These are phyloP conservation scores for Phytophthora hybrid DNA, from an alignment of 352 stramenopile species.

Conservation along the genomic window DNA sequence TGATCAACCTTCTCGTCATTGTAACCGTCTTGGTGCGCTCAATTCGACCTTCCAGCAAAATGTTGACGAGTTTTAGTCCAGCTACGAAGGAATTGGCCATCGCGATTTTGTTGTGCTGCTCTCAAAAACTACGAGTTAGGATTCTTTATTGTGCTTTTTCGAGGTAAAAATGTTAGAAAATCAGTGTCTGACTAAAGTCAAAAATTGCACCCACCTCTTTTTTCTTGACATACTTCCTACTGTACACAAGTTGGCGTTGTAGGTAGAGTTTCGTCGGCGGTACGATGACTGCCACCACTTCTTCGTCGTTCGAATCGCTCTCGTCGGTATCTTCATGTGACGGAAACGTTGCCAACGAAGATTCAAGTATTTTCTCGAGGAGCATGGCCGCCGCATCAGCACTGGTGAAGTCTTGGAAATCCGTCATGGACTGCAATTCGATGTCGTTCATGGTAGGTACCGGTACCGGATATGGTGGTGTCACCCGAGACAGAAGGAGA, in stretches of 20 bases:
- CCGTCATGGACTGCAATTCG: neutral
- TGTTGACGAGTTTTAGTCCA: conserved; percentile 28
- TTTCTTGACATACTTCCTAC: conserved; percentile 8
- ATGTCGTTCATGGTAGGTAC: neutral
- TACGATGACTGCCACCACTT: neutral
- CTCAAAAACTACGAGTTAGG: neutral
- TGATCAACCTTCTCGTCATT: conserved; percentile 17
- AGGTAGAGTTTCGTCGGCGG: neutral
- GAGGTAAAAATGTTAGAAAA: neutral
- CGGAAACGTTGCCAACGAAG: neutral
- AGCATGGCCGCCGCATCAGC: neutral
- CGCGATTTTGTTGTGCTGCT: neutral
- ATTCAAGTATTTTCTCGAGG: neutral
- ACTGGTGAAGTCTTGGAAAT: neutral
- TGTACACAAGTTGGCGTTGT: conserved; percentile 6
- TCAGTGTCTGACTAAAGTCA: neutral
- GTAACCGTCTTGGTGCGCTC: conserved; percentile 20
- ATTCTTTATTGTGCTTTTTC: neutral
- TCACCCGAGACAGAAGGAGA: neutral
- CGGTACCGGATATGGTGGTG: neutral
- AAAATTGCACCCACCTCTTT: conserved; percentile 11
- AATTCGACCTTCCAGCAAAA: conserved; percentile 25
- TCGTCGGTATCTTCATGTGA: conserved; percentile 3
- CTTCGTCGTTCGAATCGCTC: neutral
- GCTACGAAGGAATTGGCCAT: conserved; percentile 21